phyloP scores from a whole-genome alignment of 495 filamentous ascomycete species.

The Tetracladium marchalianum region DNA sequence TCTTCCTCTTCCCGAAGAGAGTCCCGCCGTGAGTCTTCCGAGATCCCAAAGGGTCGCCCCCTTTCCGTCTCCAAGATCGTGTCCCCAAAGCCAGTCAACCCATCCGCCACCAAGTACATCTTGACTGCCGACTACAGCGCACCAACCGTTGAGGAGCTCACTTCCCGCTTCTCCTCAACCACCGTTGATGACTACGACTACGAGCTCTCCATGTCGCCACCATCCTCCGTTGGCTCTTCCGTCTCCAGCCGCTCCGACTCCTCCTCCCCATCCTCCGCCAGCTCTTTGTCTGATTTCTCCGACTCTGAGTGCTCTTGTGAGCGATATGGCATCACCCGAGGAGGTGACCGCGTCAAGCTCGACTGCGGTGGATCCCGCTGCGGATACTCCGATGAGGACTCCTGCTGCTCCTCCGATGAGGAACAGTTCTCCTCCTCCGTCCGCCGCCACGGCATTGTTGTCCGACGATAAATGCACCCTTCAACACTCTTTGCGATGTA shows the following conservation, averaged over 20 bases:
- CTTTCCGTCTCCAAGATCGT: conserved; percentile 83
- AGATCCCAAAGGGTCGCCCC: conserved; percentile 77
- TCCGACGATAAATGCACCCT: conserved; percentile 32
- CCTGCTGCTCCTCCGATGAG: conserved; percentile 47
- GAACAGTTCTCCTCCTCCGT: conserved; percentile 47
- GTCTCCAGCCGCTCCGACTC: conserved; percentile 70
- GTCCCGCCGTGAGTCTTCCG: conserved; percentile 32
- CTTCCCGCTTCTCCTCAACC: conserved; percentile 59
- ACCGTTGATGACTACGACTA: conserved; percentile 57
- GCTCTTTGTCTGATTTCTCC: conserved; percentile 60
- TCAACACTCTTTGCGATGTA: background rate
- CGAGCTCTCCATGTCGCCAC: conserved; percentile 45
- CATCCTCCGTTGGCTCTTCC: conserved; percentile 64
- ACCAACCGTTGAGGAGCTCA: conserved; percentile 59
- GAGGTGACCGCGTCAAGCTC: conserved; percentile 83
- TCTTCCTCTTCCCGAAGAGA: conserved; percentile 20
- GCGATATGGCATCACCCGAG: conserved; percentile 91
- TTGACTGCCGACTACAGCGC: conserved; percentile 66
- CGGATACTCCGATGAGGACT: conserved; percentile 58
- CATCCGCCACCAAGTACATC: conserved; percentile 75
- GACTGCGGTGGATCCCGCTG: conserved; percentile 86
- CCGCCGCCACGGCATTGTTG: conserved; percentile 70
- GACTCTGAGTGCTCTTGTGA: conserved; percentile 69
- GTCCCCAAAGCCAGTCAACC: conserved; percentile 80
- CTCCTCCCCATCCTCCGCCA: conserved; percentile 60